A percentile compares a stretch with the other conserved stretches of the same genome.
These are phyloP conservation scores for Annulohypoxylon moriforme DNA, from an alignment of 495 filamentous ascomycete species.

Conservation along the genomic window DNA sequence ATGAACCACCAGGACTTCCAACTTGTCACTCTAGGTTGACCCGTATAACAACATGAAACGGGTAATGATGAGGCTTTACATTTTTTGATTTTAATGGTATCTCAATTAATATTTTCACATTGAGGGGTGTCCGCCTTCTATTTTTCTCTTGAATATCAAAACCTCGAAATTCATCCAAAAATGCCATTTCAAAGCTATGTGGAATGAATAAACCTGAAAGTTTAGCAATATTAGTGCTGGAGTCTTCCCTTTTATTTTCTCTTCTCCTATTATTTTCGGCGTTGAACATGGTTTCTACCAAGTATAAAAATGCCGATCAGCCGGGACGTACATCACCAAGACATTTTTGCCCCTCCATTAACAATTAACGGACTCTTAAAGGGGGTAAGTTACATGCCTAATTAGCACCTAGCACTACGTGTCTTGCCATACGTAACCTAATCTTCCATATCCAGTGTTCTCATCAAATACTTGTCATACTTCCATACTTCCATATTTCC, in stretches of 20 bases:
- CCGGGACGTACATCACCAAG: background rate
- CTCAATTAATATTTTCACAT: too few relatives aligned
- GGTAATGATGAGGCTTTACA: background rate
- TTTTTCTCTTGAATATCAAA: too few relatives aligned
- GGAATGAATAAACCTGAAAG: too few relatives aligned
- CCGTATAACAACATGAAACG: background rate
- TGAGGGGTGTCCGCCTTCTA: too few relatives aligned
- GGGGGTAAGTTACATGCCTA: conserved; percentile 18
- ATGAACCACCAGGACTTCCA: background rate
- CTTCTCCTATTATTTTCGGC: too few relatives aligned
- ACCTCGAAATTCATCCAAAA: too few relatives aligned
- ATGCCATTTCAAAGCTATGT: too few relatives aligned
- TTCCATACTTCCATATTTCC: background rate
- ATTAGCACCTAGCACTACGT: conserved; percentile 19
- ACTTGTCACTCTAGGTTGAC: background rate
- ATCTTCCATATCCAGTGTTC: too few relatives aligned
- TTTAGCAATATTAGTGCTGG: too few relatives aligned
- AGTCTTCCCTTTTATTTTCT: too few relatives aligned
- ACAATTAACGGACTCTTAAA: conserved; percentile 8
- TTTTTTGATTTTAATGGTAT: background rate
- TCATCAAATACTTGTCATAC: too few relatives aligned
- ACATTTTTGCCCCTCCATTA: conserved; percentile 33
- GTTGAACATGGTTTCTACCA: too few relatives aligned
- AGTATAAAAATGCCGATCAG: background rate
- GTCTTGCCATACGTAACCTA: conserved; percentile 17